These are phyloP conservation scores for Blastomyces gilchristii DNA, from an alignment of 2,329 filamentous ascomycete genomes.

Conservation along the genomic window DNA sequence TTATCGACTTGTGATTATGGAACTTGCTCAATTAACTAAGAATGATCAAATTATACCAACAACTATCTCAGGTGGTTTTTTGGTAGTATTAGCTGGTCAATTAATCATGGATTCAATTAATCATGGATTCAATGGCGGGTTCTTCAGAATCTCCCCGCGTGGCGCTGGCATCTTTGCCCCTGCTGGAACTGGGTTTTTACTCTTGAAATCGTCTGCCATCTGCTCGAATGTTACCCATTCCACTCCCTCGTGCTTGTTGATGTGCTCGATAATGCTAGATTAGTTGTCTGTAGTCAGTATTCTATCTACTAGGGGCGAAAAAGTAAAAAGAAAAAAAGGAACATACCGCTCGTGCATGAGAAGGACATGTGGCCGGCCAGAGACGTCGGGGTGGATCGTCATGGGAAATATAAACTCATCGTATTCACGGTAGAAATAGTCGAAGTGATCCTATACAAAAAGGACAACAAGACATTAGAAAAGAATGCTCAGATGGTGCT, in stretches of 20 bases:
- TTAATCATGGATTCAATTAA: not conserved
- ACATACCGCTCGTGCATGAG: constrained; percentile 60
- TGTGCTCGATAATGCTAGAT: constrained; percentile 52
- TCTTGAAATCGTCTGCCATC: constrained; percentile 64
- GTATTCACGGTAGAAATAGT: constrained; percentile 65
- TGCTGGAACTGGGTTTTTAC: constrained; percentile 46
- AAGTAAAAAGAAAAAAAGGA: not conserved
- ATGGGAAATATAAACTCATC: constrained; percentile 70
- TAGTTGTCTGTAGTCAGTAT: not conserved
- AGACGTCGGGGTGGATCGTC: constrained; percentile 66
- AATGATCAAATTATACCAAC: no score
- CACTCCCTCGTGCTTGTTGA: constrained; percentile 49
- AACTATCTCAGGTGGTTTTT: no score
- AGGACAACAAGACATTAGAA: not conserved
- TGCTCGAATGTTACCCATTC: constrained; percentile 50
- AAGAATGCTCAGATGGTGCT: not conserved
- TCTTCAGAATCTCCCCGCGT: constrained; percentile 43
- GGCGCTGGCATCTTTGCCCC: constrained; percentile 53
- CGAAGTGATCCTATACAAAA: constrained; percentile 48
- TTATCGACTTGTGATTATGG: no score
- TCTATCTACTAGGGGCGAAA: not conserved
- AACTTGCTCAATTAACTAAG: not conserved
- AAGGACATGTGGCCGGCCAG: constrained; percentile 59
- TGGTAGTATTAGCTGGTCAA: not conserved
- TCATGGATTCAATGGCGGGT: constrained; percentile 15